These are phyloP conservation scores for Tetrahymena borealis DNA, from an alignment of 73 alveolate genomes.

Conservation along the genomic window DNA sequence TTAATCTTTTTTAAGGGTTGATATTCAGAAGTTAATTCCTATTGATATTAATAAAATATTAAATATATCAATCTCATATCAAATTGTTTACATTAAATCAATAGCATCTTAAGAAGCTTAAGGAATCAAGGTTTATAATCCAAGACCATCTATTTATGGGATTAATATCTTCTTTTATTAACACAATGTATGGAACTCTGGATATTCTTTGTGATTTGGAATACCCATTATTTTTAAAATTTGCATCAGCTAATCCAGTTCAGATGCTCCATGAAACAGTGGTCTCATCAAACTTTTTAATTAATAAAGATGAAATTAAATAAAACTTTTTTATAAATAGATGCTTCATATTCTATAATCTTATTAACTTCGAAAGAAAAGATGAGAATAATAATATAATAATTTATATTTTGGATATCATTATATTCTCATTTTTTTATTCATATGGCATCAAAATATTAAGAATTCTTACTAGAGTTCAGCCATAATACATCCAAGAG, in stretches of 20 bases:
- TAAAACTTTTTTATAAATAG: no score
- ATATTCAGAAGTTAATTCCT: neutral
- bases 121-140: constrained; percentile 44
- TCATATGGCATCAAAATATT: no score
- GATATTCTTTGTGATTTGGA: constrained; percentile 68
- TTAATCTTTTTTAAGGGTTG: constrained; percentile 7
- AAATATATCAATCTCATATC: no score
- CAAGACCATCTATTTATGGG: constrained; percentile 47
- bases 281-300: constrained; percentile 42
- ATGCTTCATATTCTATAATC: no score
- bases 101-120: constrained; percentile 40
- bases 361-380: no score
- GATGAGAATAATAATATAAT: no score
- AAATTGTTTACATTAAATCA: neutral
- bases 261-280: constrained; percentile 72
- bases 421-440: neutral
- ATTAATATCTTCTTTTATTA: constrained; percentile 47
- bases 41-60: neutral
- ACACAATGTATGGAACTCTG: constrained; percentile 69
- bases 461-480: constrained; percentile 54
- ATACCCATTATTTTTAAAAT: constrained; percentile 76
- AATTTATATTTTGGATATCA: no score
- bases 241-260: constrained; percentile 71
- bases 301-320: neutral
- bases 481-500: constrained; percentile 88